phyloP scores from a whole-genome alignment of 352 stramenopile genomes.

The Phytophthora sp. region DNA sequence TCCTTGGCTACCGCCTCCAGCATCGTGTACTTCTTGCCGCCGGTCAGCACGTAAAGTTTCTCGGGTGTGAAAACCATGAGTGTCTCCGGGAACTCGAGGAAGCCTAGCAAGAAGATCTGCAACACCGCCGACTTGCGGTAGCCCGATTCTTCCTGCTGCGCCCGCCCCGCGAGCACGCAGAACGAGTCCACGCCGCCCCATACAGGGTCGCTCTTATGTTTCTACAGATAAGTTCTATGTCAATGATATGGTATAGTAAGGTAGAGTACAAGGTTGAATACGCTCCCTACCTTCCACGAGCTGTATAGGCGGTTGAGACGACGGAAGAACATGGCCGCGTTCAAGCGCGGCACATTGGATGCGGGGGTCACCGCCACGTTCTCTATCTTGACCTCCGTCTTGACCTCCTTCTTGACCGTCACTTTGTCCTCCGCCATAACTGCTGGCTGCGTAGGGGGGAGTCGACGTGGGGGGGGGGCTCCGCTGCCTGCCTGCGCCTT shows the following conservation, averaged over 20 bases:
- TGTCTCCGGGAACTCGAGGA: constrained; percentile 93
- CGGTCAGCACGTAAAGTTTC: constrained; percentile 87
- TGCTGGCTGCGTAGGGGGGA: not conserved
- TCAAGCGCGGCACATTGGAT: constrained; percentile 45
- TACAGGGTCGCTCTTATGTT: constrained; percentile 47
- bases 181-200: constrained; percentile 80
- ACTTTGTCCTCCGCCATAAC: constrained; percentile 18
- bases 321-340: constrained; percentile 81
- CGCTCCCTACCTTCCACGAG: constrained; percentile 57
- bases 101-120: constrained; percentile 92
- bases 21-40: constrained; percentile 91
- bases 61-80: constrained; percentile 90
- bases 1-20: constrained; percentile 75
- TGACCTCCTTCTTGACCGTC: constrained; percentile 36
- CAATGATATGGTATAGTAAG: constrained; percentile 1
- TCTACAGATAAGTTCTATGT: constrained; percentile 16
- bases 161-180: constrained; percentile 82
- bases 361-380: constrained; percentile 8
- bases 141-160: constrained; percentile 84
- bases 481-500: not conserved
- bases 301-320: constrained; percentile 79
- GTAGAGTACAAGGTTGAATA: not conserved
- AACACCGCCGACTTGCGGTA: constrained; percentile 91
- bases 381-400: constrained; percentile 51
- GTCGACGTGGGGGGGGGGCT: no score